A percentile compares a stretch with the other conserved stretches of the same genome.
phyloP scores from a whole-genome alignment of 176 grass and related monocot species.

The Oryza nivara region DNA sequence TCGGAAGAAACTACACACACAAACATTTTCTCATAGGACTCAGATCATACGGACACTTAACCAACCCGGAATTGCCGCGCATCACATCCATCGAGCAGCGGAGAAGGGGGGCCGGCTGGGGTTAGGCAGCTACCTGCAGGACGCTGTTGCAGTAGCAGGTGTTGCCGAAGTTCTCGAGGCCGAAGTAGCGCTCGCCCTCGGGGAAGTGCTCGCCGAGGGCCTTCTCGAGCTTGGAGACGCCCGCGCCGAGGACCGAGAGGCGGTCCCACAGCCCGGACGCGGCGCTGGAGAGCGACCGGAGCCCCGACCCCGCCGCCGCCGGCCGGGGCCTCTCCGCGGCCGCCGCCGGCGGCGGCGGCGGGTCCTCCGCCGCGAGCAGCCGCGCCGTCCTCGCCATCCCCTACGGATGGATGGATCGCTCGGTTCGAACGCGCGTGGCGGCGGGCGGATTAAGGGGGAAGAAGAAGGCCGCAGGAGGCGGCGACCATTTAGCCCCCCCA shows the following conservation, averaged over 20 bases:
- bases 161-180: constrained; percentile 97
- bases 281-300: constrained; percentile 73
- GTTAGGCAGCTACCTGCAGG: constrained; percentile 62
- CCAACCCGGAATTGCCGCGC: too few relatives aligned
- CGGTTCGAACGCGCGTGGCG: too few relatives aligned
- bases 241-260: constrained; percentile 70
- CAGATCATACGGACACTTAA: constrained; percentile 13
- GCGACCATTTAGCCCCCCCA: too few relatives aligned
- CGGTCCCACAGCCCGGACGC: constrained; percentile 76
- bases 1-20: neutral
- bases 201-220: constrained; percentile 92
- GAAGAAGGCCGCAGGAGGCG: too few relatives aligned
- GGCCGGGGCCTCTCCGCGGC: constrained; percentile 51
- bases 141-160: constrained; percentile 99
- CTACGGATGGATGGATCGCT: constrained; percentile 4
- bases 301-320: constrained; percentile 55
- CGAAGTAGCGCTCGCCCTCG: constrained; percentile 94
- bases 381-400: constrained; percentile 49
- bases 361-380: constrained; percentile 50
- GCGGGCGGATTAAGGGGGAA: too few relatives aligned
- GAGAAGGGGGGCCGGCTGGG: neutral
- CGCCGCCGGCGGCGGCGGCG: neutral
- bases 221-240: constrained; percentile 88
- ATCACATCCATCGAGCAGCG: neutral
- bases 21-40: neutral